Evolutionary conservation across 2,329 filamentous ascomycete genomes (phyloP).

Genomic region (Allantophomopsis lycopodina): DNA sequence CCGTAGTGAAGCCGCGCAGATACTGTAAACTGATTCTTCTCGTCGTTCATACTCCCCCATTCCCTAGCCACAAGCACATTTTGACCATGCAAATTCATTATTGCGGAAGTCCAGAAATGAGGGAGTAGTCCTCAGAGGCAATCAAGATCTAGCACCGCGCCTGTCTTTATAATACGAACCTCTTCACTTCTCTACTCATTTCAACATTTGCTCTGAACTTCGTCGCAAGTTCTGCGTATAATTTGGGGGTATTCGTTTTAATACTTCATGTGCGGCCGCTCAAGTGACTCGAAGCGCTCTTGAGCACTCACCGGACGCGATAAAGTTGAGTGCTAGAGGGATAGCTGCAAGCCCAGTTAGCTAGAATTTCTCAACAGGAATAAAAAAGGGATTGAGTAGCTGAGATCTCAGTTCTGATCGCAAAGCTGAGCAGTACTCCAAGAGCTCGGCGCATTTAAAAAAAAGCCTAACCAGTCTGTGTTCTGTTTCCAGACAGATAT

Average conservation of each 20-base stretch:
- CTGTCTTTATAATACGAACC: conserved; percentile 20
- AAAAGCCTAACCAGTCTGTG: conserved; percentile 61
- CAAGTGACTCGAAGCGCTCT: conserved; percentile 9
- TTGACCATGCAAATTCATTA: not conserved
- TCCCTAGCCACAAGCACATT: no score
- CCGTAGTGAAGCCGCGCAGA: conserved; percentile 63
- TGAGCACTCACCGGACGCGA: conserved; percentile 73
- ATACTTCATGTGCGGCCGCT: not conserved
- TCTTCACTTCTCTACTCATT: conserved; percentile 16
- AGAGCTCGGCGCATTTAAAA: conserved; percentile 7
- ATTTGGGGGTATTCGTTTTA: conserved; percentile 5
- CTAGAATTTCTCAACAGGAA: conserved; percentile 1
- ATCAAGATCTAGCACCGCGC: no score
- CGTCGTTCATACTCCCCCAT: not conserved
- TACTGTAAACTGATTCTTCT: conserved; percentile 7
- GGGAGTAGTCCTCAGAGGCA: no score
- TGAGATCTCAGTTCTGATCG: no score
- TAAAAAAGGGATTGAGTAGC: no score
- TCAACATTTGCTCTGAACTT: conserved; percentile 12
- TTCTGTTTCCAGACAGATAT: conserved; percentile 65
- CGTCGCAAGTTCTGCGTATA: conserved; percentile 1
- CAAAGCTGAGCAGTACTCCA: no score
- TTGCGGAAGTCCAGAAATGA: conserved; percentile 3
- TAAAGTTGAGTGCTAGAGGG: conserved; percentile 77
- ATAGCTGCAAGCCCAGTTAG: conserved; percentile 37